These are phyloP conservation scores for Diaporthe amygdali DNA, from an alignment of 2,329 filamentous ascomycete species.

Conservation along the genomic window DNA sequence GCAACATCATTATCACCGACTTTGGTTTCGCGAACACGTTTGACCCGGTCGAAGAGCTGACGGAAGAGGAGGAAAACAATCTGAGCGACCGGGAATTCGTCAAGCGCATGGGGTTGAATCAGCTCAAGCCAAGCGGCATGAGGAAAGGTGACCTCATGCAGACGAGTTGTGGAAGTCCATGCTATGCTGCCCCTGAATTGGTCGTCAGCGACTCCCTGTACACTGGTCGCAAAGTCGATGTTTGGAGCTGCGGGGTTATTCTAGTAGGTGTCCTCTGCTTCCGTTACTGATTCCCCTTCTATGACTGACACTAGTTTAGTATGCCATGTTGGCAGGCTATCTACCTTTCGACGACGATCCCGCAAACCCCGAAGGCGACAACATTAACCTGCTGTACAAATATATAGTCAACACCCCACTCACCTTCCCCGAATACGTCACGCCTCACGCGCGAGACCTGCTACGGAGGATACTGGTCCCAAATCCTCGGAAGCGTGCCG, in stretches of 20 bases:
- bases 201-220: slow-evolving; percentile 98
- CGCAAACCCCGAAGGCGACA: slow-evolving; percentile 97
- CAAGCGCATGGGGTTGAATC: slow-evolving; percentile 84
- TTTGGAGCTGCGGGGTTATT: slow-evolving; percentile 99
- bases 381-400: slow-evolving; percentile 98
- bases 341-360: slow-evolving; percentile 98
- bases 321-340: slow-evolving; percentile 98
- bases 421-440: slow-evolving; percentile 98
- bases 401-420: slow-evolving; percentile 98
- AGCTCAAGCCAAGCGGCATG: slow-evolving; percentile 73
- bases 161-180: slow-evolving; percentile 97
- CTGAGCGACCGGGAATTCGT: slow-evolving; percentile 87
- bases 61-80: slow-evolving; percentile 88
- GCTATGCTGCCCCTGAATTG: slow-evolving; percentile 94
- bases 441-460: slow-evolving; percentile 91
- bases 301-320: slow-evolving; percentile 60
- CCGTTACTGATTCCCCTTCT: neutral
- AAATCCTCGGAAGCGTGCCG: slow-evolving; percentile 91
- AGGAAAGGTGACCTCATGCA: slow-evolving; percentile 96
- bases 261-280: slow-evolving; percentile 67
- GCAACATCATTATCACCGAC: slow-evolving; percentile 99
- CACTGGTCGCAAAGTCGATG: slow-evolving; percentile 96
- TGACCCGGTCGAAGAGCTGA: slow-evolving; percentile 84
- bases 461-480: slow-evolving; percentile 92
- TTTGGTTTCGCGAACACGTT: slow-evolving; percentile 99